A percentile compares a stretch with the other conserved stretches of the same genome.
Conservation (phyloP, 2,329 filamentous ascomycete genomes). For the Trichophyton mentagrophytes region DNA sequence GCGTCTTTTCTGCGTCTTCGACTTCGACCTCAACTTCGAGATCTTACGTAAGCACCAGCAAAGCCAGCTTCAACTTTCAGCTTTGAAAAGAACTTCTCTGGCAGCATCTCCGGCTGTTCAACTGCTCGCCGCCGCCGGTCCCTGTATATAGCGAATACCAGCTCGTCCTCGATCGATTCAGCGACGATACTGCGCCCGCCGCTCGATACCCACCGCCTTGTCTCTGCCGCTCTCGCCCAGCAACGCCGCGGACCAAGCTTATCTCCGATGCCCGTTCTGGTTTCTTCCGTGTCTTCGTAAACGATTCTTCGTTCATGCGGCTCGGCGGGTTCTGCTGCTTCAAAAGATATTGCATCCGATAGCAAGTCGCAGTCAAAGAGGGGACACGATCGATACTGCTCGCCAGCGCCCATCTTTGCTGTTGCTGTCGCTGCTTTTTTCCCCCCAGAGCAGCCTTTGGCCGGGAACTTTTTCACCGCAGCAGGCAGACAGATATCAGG, state of each 20-base stretch:
- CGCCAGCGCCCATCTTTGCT: neutral
- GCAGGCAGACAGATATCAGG: neutral
- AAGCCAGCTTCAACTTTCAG: neutral
- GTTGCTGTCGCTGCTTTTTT: neutral
- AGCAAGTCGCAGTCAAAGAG: conserved; percentile 5
- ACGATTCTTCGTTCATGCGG: conserved; percentile 6
- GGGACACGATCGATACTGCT: neutral
- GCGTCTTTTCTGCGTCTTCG: neutral
- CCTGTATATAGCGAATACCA: neutral
- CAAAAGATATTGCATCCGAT: conserved; percentile 16
- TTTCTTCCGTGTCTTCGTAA: conserved; percentile 1
- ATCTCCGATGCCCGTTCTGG: conserved; percentile 9
- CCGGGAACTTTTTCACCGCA: neutral
- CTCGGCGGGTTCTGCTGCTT: conserved; percentile 16
- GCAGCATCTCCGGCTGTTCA: neutral
- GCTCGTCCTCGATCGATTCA: neutral
- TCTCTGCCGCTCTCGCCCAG: neutral
- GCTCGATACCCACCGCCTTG: neutral
- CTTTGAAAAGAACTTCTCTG: no score
- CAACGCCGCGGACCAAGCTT: conserved; percentile 2
- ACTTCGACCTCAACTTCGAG: neutral
- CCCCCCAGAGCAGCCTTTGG: neutral
- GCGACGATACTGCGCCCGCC: neutral
- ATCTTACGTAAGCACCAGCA: neutral
- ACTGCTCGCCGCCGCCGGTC: no score